These are phyloP conservation scores for Ceratocystis alfenasii DNA, from an alignment of 2,329 filamentous ascomycete genomes.

Conservation along the genomic window DNA sequence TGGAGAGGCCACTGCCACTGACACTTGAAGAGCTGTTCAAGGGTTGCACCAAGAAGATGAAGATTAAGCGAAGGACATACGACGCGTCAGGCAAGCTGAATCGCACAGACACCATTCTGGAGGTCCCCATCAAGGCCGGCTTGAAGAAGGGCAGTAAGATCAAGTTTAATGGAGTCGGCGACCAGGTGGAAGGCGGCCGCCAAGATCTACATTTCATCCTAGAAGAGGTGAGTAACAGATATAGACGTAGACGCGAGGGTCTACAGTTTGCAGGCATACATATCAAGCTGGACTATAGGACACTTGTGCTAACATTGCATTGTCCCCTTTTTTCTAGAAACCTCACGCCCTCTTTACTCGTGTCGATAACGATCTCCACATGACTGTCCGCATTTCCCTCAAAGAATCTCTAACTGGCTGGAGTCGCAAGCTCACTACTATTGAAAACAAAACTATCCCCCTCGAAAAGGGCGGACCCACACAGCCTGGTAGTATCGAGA, in stretches of 20 bases:
- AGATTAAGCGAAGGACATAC: conserved; percentile 95
- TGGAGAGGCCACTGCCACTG: conserved; percentile 71
- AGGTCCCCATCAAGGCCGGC: conserved; percentile 90
- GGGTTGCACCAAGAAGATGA: conserved; percentile 90
- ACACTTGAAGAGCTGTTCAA: conserved; percentile 79
- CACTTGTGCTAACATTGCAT: conserved; percentile 31
- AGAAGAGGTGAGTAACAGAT: conserved; percentile 60
- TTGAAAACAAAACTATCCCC: conserved; percentile 75
- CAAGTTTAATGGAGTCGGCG: conserved; percentile 94
- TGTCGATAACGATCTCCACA: conserved; percentile 75
- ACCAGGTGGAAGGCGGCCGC: conserved; percentile 89
- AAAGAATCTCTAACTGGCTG: conserved; percentile 94
- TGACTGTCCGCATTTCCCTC: conserved; percentile 67
- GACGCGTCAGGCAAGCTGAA: conserved; percentile 63
- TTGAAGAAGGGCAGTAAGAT: conserved; percentile 97
- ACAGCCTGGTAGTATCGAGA: conserved; percentile 67
- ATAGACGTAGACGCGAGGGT: neutral
- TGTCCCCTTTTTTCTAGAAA: conserved; percentile 50
- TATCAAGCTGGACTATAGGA: no score
- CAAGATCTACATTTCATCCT: conserved; percentile 94
- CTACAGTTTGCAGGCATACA: neutral
- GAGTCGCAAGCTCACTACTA: conserved; percentile 82
- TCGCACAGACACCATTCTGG: conserved; percentile 77
- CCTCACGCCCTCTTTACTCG: conserved; percentile 71
- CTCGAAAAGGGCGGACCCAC: conserved; percentile 76